A percentile compares a stretch with the other conserved stretches of the same genome.
phyloP scores from a whole-genome alignment of 257 asterid species.

The Anisodus acutangulus region DNA sequence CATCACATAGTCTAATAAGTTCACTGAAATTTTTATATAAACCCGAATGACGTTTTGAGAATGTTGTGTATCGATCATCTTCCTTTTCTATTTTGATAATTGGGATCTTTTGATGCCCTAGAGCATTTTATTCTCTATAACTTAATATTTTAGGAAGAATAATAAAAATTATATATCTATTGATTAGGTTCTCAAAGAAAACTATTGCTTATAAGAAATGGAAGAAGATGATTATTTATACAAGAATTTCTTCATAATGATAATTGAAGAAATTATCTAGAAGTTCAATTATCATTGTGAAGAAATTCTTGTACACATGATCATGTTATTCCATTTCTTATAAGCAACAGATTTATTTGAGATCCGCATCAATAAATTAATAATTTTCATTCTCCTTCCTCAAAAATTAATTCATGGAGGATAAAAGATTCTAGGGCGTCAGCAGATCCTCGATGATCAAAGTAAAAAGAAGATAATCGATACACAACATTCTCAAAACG shows the following conservation, averaged over 20 bases:
- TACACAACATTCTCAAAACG: conserved; percentile 47
- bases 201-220: background rate
- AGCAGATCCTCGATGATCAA: conserved; percentile 35
- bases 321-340: no score
- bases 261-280: no score
- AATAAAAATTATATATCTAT: no score
- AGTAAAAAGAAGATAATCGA: conserved; percentile 37
- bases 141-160: background rate
- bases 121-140: conserved; percentile 30
- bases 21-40: conserved; percentile 45
- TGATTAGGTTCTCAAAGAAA: background rate
- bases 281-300: no score
- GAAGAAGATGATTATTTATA: no score
- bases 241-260: no score
- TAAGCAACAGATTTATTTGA: background rate
- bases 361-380: background rate
- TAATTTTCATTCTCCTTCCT: background rate
- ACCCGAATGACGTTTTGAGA: conserved; percentile 43
- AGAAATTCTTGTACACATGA: no score
- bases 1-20: conserved; percentile 38
- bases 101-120: conserved; percentile 45
- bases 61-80: conserved; percentile 41
- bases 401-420: background rate
- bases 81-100: conserved; percentile 35
- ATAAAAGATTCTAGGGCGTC: conserved; percentile 40